Conservation (phyloP, 441 rosid genomes). For the Populus tomentosa region DNA sequence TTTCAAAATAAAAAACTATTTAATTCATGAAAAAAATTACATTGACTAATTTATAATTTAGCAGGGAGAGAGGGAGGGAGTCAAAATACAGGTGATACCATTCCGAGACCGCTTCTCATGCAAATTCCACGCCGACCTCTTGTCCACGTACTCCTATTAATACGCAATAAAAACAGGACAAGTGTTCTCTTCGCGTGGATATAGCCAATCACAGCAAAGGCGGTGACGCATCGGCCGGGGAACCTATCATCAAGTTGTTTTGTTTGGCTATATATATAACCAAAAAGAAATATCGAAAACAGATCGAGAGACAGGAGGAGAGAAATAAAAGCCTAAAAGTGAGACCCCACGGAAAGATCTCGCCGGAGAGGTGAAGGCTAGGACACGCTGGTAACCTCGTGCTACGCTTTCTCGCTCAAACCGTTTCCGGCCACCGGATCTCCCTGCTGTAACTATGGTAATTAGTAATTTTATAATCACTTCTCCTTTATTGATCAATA, state of each 20-base stretch:
- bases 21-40: too few species aligned
- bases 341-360: not conserved
- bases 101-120: not conserved
- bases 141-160: not conserved
- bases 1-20: too few species aligned
- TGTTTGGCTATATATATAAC: not conserved
- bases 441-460: constrained; percentile 34
- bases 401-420: constrained; percentile 14
- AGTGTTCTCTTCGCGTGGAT: not conserved
- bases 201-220: constrained; percentile 21
- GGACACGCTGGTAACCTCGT: constrained; percentile 3
- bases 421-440: constrained; percentile 19
- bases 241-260: not conserved
- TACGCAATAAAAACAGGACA: constrained; percentile 11
- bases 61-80: too few species aligned
- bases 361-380: constrained; percentile 15
- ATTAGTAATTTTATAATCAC: not conserved
- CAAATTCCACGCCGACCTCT: not conserved
- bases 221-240: constrained; percentile 23
- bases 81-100: not conserved
- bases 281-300: not conserved
- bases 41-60: too few species aligned
- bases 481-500: too few species aligned
- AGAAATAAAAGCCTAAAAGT: not conserved
- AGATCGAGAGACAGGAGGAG: not conserved